phyloP scores from a whole-genome alignment of 495 filamentous ascomycete genomes.

The Alectoria sarmentosa region DNA sequence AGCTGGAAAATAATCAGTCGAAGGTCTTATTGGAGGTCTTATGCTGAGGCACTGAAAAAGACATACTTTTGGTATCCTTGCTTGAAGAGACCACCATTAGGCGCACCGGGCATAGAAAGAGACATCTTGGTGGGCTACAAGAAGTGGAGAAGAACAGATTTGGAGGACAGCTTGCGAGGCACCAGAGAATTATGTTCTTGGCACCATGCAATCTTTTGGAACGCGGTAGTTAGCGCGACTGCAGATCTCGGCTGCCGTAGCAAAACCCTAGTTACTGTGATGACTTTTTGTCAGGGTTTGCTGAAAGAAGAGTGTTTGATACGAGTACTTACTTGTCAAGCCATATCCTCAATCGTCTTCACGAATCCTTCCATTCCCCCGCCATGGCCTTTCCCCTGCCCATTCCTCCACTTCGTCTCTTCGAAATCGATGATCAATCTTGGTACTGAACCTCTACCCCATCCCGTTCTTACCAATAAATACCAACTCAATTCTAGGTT shows the following conservation, averaged over 20 bases:
- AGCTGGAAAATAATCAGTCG: constrained; percentile 46
- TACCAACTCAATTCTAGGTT: constrained; percentile 7
- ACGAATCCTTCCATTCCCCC: background rate
- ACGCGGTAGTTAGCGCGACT: background rate
- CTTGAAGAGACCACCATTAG: constrained; percentile 92
- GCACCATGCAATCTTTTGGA: background rate
- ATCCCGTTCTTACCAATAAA: background rate
- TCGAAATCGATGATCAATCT: constrained; percentile 35
- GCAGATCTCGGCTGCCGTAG: background rate
- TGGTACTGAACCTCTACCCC: constrained; percentile 24
- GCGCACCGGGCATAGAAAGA: constrained; percentile 86
- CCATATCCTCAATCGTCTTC: background rate
- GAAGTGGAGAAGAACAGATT: background rate
- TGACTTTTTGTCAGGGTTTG: background rate
- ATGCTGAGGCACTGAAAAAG: constrained; percentile 12
- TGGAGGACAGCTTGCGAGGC: background rate
- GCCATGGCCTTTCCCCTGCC: constrained; percentile 16
- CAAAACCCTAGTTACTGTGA: background rate
- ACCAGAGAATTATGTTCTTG: background rate
- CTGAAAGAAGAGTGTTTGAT: too few species aligned
- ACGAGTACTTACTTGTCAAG: too few species aligned
- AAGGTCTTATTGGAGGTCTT: constrained; percentile 13
- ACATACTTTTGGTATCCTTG: constrained; percentile 89
- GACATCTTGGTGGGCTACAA: constrained; percentile 54
- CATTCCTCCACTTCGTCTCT: constrained; percentile 31